phyloP scores from a whole-genome alignment of 2,329 filamentous ascomycete species.

The Cephalotrichum gorgonifer region DNA sequence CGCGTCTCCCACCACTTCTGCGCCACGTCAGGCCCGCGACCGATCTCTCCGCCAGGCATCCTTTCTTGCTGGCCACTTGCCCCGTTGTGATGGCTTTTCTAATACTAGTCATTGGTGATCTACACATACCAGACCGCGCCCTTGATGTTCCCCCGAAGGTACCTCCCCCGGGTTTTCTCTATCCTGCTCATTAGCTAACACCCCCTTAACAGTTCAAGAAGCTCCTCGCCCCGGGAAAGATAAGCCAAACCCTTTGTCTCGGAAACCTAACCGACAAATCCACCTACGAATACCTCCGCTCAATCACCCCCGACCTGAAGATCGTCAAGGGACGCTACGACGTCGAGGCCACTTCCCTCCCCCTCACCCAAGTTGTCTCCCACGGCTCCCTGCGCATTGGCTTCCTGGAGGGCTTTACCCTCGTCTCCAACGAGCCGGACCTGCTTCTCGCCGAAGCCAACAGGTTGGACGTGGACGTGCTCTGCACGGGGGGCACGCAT shows the following conservation, averaged over 20 bases:
- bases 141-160: slow-evolving; percentile 88
- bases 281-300: slow-evolving; percentile 71
- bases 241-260: slow-evolving; percentile 69
- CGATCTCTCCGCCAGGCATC: background rate
- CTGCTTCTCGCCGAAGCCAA: slow-evolving; percentile 58
- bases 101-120: slow-evolving; percentile 83
- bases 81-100: slow-evolving; percentile 66
- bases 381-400: slow-evolving; percentile 56
- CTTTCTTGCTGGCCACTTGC: background rate
- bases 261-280: slow-evolving; percentile 72
- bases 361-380: slow-evolving; percentile 55
- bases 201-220: slow-evolving; percentile 59
- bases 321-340: slow-evolving; percentile 60
- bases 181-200: background rate
- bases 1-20: background rate
- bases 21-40: background rate
- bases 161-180: slow-evolving; percentile 17
- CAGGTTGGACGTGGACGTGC: slow-evolving; percentile 56
- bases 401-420: slow-evolving; percentile 58
- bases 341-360: slow-evolving; percentile 55
- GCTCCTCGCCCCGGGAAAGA: slow-evolving; percentile 73
- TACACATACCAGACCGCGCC: slow-evolving; percentile 87
- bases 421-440: slow-evolving; percentile 57
- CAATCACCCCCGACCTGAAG: slow-evolving; percentile 62
- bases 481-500: slow-evolving; percentile 60